Evolutionary conservation across 352 stramenopile genomes (phyloP), one percentile per base, ranked within the genome.

Genomic region (Globisporangium solare): DNA sequence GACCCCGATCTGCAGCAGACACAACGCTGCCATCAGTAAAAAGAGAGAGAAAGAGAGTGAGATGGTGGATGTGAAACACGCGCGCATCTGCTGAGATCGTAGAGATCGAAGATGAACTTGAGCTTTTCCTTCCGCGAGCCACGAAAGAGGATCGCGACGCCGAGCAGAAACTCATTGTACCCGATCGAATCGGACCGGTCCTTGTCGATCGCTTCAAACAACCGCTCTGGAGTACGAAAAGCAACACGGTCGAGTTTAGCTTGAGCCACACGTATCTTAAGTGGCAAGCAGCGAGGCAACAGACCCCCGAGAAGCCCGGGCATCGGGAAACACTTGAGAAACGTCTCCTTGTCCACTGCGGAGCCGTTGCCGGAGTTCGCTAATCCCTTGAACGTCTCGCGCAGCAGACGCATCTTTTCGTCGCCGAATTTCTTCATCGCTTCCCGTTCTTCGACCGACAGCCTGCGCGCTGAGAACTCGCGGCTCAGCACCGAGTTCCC

Each of bases 161-260:
- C 92, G 40, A 82, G 86, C 47, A 97, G 80, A 57, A 98, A 97
- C 61, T 98, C 90, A 48, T 96, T 92, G 67, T 95, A 97, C 58
- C 86, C 72, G 45, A 98, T 91, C 15, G 71, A 78, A 20, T 89
- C 89, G 1, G 85, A 94, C 18, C 77, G 74, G 60, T 96, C 89
- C 60, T 89, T 89, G 68, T 98, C 91, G 52, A 98, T 94, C 17
- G 97, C 85, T 20, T 92, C 81, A 61, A 98, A 97, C 48, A 98
- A 66, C 8, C 89, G 83, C 60, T 98, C 91, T 80, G 53, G 10
- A 55, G 0, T 14, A 52, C 1, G 6, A 12, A 31, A 6, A 41
- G 13, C 15, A 35, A 39, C 14, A 48, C 31, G 24, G 24, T 27
- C 20, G 7, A 21, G 20, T 20, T 13, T 55, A 47, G 51, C 17